These are phyloP conservation scores for Aspergillus puulaauensis DNA, from an alignment of 2,329 filamentous ascomycete species.

Conservation along the genomic window DNA sequence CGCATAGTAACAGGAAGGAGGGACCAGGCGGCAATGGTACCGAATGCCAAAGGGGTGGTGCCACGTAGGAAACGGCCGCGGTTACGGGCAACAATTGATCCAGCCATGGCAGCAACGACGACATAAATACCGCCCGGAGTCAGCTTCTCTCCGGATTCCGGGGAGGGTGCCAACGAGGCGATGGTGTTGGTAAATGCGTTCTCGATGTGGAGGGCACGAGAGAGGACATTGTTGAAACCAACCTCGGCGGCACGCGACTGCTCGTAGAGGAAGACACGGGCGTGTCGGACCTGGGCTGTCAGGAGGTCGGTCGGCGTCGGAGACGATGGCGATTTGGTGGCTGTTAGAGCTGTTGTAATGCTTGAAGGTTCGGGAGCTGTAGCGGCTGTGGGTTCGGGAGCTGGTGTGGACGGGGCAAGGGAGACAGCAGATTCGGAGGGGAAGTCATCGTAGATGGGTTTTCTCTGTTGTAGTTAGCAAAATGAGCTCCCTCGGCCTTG, in stretches of 20 bases:
- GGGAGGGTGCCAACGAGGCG: slow-evolving; percentile 81
- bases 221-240: slow-evolving; percentile 77
- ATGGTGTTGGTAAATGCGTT: slow-evolving; percentile 86
- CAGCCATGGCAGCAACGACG: slow-evolving; percentile 90
- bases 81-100: slow-evolving; percentile 85
- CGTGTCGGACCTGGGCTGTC: slow-evolving; percentile 75
- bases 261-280: slow-evolving; percentile 75
- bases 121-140: slow-evolving; percentile 91
- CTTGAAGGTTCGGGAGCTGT: slow-evolving; percentile 12
- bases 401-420: slow-evolving; percentile 23
- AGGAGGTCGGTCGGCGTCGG: slow-evolving; percentile 89
- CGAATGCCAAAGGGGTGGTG: slow-evolving; percentile 73
- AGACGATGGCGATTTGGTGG: slow-evolving; percentile 42
- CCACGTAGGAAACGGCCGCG: slow-evolving; percentile 80
- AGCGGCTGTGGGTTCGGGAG: slow-evolving; percentile 6
- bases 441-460: slow-evolving; percentile 47
- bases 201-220: slow-evolving; percentile 79
- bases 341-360: slow-evolving; percentile 48
- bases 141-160: slow-evolving; percentile 81
- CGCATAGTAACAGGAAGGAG: slow-evolving; percentile 85
- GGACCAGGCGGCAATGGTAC: slow-evolving; percentile 77
- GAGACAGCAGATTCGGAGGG: slow-evolving; percentile 23
- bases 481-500: not conserved
- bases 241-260: slow-evolving; percentile 75
- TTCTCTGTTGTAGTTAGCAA: slow-evolving; percentile 27